Conservation (phyloP, 768 basidiomycete genomes). For the Basidioascus undulatus region DNA sequence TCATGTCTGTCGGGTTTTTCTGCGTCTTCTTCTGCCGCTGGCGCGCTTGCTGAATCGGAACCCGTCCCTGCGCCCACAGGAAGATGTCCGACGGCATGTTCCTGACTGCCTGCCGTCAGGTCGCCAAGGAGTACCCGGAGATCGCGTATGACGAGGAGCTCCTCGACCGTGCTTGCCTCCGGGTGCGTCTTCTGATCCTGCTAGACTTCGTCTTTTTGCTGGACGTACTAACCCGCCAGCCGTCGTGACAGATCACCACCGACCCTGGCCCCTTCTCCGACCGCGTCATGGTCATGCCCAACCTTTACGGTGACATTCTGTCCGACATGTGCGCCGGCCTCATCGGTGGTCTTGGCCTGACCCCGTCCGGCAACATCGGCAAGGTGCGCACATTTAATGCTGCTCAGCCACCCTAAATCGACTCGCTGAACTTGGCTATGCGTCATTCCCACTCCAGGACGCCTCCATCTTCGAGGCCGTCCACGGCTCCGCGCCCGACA, state of each 20-base stretch:
- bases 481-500: slow-evolving; percentile 98
- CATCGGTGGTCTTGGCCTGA: slow-evolving; percentile 90
- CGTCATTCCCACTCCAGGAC: slow-evolving; percentile 44
- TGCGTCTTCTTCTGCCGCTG: no score
- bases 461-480: slow-evolving; percentile 99
- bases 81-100: slow-evolving; percentile 99
- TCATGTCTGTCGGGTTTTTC: slow-evolving; percentile 42
- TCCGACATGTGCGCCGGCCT: slow-evolving; percentile 97
- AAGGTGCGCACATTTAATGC: slow-evolving; percentile 28
- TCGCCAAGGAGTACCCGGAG: slow-evolving; percentile 83
- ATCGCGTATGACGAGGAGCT: slow-evolving; percentile 91
- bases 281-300: slow-evolving; percentile 99
- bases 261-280: slow-evolving; percentile 27
- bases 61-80: no score
- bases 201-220: not conserved
- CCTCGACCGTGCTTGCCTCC: slow-evolving; percentile 82
- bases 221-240: not conserved
- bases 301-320: slow-evolving; percentile 73
- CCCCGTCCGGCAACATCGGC: slow-evolving; percentile 93
- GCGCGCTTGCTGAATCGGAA: not conserved
- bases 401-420: no score
- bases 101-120: slow-evolving; percentile 83
- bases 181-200: slow-evolving; percentile 32
- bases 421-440: no score
- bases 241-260: not conserved